Conservation (phyloP, 179 eudicot species). For the Spinacia oleracea region DNA sequence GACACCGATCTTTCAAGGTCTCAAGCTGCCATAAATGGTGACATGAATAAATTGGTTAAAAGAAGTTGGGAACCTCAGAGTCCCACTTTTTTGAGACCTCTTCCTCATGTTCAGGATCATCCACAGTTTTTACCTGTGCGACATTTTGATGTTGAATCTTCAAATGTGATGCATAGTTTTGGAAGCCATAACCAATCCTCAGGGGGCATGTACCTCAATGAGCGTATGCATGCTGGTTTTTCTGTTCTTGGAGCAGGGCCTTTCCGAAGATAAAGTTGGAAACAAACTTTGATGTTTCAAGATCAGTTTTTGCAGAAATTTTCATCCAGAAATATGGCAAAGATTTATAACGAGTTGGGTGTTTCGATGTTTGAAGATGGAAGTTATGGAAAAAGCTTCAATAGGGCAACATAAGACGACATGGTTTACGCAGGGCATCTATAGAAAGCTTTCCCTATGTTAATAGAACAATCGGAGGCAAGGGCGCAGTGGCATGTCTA, state of each 20-base stretch:
- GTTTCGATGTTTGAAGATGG: not conserved
- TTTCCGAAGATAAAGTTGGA: slow-evolving; percentile 17
- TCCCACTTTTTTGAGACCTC: slow-evolving; percentile 1
- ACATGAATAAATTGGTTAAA: slow-evolving; percentile 17
- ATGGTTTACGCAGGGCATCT: not conserved
- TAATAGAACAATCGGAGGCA: not conserved
- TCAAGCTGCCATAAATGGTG: slow-evolving; percentile 16
- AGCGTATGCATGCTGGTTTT: slow-evolving; percentile 20
- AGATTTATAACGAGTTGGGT: not conserved
- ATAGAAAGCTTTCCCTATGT: not conserved
- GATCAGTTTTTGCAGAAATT: not conserved
- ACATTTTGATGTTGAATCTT: slow-evolving; percentile 28
- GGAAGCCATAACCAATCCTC: slow-evolving; percentile 16
- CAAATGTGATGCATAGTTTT: slow-evolving; percentile 20
- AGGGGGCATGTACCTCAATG: slow-evolving; percentile 18
- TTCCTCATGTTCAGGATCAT: slow-evolving; percentile 22
- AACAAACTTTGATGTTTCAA: not conserved
- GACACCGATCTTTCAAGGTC: slow-evolving; percentile 33
- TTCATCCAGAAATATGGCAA: not conserved
- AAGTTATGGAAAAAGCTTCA: not conserved
- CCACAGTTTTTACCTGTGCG: slow-evolving; percentile 22
- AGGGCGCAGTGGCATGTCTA: not conserved
- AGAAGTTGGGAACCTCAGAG: slow-evolving; percentile 18
- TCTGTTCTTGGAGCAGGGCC: slow-evolving; percentile 20
- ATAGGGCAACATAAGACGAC: not conserved